A percentile compares a stretch with the other conserved stretches of the same genome.
phyloP scores from a whole-genome alignment of 2,329 filamentous ascomycete genomes.

The Zymoseptoria crescenta region DNA sequence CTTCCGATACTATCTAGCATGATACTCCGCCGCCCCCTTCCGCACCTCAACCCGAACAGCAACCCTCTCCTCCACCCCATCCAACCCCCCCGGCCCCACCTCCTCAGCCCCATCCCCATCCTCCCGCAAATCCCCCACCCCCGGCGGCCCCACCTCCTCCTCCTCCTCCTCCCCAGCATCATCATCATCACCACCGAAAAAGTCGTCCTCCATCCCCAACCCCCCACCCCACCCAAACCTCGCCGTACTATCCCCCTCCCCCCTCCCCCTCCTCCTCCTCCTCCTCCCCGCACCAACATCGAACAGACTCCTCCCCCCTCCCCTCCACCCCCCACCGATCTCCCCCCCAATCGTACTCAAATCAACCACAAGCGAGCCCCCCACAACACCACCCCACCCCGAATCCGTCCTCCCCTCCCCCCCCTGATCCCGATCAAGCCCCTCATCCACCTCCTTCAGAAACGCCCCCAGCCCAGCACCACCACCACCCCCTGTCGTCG shows the following conservation, averaged over 20 bases:
- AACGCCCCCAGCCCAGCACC: neutral
- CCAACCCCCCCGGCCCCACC: neutral
- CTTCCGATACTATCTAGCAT: conserved; percentile 6
- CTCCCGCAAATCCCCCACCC: neutral
- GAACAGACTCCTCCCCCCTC: neutral
- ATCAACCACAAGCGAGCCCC: conserved; percentile 22
- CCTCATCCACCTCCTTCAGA: conserved; percentile 13
- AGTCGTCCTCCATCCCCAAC: neutral
- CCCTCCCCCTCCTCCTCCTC: neutral
- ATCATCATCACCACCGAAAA: conserved; percentile 2
- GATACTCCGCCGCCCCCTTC: neutral
- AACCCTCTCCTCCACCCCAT: neutral
- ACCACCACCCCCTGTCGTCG: too few species aligned
- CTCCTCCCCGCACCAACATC: too few species aligned
- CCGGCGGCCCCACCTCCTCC: neutral
- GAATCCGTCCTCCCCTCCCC: neutral
- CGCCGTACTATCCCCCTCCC: conserved; percentile 6
- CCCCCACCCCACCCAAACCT: conserved; percentile 7
- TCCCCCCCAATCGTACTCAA: conserved; percentile 28
- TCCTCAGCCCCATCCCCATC: neutral
- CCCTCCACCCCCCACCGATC: conserved; percentile 21
- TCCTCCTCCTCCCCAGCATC: conserved; percentile 1
- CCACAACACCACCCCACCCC: neutral
- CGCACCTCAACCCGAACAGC: neutral
- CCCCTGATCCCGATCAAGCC: conserved; percentile 5